These are phyloP conservation scores for Moesziomyces sp. DNA, from an alignment of 1,284 basidiomycete genomes.

Conservation along the genomic window DNA sequence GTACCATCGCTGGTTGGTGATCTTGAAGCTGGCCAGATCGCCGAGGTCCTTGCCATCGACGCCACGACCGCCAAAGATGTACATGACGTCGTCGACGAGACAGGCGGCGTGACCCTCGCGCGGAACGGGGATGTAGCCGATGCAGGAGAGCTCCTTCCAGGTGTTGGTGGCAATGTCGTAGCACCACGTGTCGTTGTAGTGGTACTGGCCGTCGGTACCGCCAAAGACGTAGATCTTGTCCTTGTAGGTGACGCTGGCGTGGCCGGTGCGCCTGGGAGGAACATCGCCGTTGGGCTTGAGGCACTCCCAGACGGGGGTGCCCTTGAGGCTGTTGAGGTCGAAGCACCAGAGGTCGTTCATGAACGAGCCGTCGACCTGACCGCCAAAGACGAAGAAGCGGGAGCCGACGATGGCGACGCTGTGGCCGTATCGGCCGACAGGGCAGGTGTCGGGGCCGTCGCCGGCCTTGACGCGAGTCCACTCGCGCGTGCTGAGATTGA, in stretches of 20 bases:
- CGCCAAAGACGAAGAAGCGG: slow-evolving; percentile 94
- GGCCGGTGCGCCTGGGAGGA: slow-evolving; percentile 90
- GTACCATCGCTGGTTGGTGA: slow-evolving; percentile 84
- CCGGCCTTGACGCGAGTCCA: slow-evolving; percentile 82
- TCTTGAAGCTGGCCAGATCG: slow-evolving; percentile 95
- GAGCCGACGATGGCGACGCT: slow-evolving; percentile 91
- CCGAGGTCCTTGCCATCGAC: slow-evolving; percentile 96
- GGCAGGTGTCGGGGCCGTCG: slow-evolving; percentile 71
- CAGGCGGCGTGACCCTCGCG: slow-evolving; percentile 97
- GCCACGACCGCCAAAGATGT: slow-evolving; percentile 95
- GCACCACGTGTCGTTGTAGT: slow-evolving; percentile 99
- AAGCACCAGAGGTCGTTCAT: slow-evolving; percentile 97
- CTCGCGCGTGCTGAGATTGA: slow-evolving; percentile 87
- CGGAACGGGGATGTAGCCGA: slow-evolving; percentile 95
- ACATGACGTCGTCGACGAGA: slow-evolving; percentile 96
- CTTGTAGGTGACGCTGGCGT: slow-evolving; percentile 85
- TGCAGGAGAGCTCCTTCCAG: slow-evolving; percentile 95
- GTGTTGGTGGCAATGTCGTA: slow-evolving; percentile 84
- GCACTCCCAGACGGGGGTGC: slow-evolving; percentile 74
- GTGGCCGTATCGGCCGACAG: slow-evolving; percentile 92
- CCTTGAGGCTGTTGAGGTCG: slow-evolving; percentile 75
- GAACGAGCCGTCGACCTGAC: slow-evolving; percentile 86
- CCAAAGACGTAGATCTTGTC: slow-evolving; percentile 91
- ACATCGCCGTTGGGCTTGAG: slow-evolving; percentile 75
- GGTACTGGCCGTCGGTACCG: slow-evolving; percentile 96